Conservation (phyloP, 129 eudicot species). For the Mikania micrantha region DNA sequence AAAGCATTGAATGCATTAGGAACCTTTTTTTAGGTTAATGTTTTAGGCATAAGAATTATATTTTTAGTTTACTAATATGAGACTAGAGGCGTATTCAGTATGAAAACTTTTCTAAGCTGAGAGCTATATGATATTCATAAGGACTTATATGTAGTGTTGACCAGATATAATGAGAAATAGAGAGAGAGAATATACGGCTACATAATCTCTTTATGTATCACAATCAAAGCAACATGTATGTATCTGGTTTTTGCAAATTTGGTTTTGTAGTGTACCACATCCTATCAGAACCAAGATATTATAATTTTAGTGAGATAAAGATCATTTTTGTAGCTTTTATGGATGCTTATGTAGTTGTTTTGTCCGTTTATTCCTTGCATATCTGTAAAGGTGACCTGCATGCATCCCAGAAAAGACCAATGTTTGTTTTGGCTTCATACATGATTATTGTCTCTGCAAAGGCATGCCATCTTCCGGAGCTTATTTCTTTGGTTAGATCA, state of each 20-base stretch:
- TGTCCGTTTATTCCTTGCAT: background rate
- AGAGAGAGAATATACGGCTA: background rate
- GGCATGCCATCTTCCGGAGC: constrained; percentile 54
- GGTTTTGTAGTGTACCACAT: background rate
- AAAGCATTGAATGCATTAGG: background rate
- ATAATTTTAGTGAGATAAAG: background rate
- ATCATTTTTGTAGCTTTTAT: background rate
- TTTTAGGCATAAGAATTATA: background rate
- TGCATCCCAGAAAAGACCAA: constrained; percentile 66
- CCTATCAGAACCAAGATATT: background rate
- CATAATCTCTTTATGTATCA: background rate
- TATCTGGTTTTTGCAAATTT: background rate
- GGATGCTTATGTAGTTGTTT: background rate
- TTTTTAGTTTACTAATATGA: background rate
- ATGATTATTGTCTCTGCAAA: constrained; percentile 64
- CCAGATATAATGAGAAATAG: background rate
- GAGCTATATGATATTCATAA: background rate
- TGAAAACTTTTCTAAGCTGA: background rate
- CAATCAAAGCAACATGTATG: background rate
- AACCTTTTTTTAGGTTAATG: background rate
- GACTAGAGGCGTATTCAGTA: too few species aligned
- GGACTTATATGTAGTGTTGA: background rate
- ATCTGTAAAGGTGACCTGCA: constrained; percentile 48
- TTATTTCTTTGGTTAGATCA: constrained; percentile 54
- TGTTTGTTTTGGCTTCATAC: constrained; percentile 62